Conservation (phyloP, 371 early-diverging fungal species). For the Rhizopus microsporus region DNA sequence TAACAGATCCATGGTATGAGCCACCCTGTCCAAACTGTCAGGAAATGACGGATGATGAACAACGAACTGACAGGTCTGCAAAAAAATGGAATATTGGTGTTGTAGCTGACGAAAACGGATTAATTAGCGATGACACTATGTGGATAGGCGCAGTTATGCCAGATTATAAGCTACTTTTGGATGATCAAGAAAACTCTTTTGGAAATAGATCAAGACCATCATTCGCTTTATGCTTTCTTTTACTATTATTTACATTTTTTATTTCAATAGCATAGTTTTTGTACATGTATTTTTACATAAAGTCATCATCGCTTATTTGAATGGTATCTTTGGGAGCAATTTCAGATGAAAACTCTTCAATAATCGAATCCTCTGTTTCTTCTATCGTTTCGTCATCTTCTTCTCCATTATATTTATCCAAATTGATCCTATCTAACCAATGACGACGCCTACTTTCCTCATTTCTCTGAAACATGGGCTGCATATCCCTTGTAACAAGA, state of each 20-base stretch:
- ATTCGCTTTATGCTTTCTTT: background rate
- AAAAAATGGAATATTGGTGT: background rate
- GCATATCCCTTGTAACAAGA: background rate
- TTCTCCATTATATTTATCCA: constrained; percentile 16
- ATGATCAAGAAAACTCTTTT: no score
- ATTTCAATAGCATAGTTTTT: background rate
- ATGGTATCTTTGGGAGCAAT: background rate
- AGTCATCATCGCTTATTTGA: constrained; percentile 9
- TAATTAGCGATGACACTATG: background rate
- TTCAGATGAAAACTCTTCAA: constrained; percentile 16
- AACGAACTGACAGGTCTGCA: background rate
- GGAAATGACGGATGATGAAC: background rate
- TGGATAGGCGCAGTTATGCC: constrained; percentile 6
- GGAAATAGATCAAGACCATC: no score
- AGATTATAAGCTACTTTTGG: background rate
- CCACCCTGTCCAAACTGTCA: constrained; percentile 10
- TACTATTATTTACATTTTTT: constrained; percentile 4
- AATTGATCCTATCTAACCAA: constrained; percentile 22
- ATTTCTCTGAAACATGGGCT: no score
- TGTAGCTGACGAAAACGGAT: background rate
- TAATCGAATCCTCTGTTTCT: constrained; percentile 1
- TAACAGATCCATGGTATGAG: constrained; percentile 22
- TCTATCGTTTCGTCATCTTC: constrained; percentile 2
- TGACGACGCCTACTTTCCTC: constrained; percentile 7
- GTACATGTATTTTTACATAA: constrained; percentile 1